phyloP scores from a whole-genome alignment of 306 rosid species.

The Casuarina glauca region DNA sequence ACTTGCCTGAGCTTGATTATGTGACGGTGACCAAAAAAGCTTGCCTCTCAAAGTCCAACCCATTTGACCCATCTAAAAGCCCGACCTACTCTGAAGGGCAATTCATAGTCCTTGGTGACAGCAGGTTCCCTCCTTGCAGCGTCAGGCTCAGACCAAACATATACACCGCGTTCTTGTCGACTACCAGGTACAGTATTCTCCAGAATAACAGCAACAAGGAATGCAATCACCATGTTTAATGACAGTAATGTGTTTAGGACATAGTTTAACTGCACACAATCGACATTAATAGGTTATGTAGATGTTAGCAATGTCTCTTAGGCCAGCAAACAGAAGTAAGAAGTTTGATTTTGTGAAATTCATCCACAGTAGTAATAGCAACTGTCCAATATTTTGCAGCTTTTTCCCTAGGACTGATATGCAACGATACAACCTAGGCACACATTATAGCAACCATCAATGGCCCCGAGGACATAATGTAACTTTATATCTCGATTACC shows the following conservation, averaged over 20 bases:
- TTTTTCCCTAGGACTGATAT: neutral
- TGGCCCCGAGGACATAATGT: too few species aligned
- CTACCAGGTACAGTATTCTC: conserved; percentile 98
- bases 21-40: neutral
- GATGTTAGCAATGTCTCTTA: conserved; percentile 11
- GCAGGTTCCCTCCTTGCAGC: conserved; percentile 82
- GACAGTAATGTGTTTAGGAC: conserved; percentile 76
- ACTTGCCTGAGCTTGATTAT: neutral
- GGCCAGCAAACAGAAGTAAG: conserved; percentile 1
- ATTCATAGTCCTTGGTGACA: conserved; percentile 70
- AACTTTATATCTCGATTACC: too few species aligned
- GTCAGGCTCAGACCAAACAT: conserved; percentile 87
- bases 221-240: conserved; percentile 85
- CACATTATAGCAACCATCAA: neutral
- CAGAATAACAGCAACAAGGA: conserved; percentile 80
- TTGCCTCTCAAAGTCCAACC: conserved; percentile 62
- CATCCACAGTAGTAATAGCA: too few species aligned
- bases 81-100: conserved; percentile 85
- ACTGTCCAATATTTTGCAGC: neutral
- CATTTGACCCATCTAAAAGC: conserved; percentile 96
- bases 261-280: conserved; percentile 67
- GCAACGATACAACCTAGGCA: neutral
- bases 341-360: conserved; percentile 3
- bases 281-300: conserved; percentile 5
- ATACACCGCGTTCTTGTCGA: conserved; percentile 90